These are phyloP conservation scores for cucumber (Cucumis sativus) DNA, from an alignment of 306 rosid species.

Conservation along the genomic window Cucumber_9930_V3 NC_026658.2:7635501-7636000, in stretches of 20 bases:
- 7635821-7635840: background rate
- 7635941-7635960: background rate
- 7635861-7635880: background rate
- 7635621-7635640: background rate
- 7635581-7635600: background rate
- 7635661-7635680: background rate
- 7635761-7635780: slow-evolving; percentile 4
- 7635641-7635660: background rate
- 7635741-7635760: slow-evolving; percentile 1
- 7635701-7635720: slow-evolving; percentile 6
- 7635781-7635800: slow-evolving; percentile 1
- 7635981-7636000: background rate
- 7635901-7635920: background rate
- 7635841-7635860: background rate
- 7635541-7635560: background rate
- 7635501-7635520: slow-evolving; percentile 6
- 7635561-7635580: background rate
- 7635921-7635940: background rate
- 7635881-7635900: background rate
- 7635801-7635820: slow-evolving; percentile 2
- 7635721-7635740: slow-evolving; percentile 8
- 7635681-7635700: background rate
- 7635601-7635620: background rate
- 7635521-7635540: background rate
- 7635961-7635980: background rate